phyloP scores from a whole-genome alignment of 495 filamentous ascomycete species.

The Tuber melanosporum region DNA sequence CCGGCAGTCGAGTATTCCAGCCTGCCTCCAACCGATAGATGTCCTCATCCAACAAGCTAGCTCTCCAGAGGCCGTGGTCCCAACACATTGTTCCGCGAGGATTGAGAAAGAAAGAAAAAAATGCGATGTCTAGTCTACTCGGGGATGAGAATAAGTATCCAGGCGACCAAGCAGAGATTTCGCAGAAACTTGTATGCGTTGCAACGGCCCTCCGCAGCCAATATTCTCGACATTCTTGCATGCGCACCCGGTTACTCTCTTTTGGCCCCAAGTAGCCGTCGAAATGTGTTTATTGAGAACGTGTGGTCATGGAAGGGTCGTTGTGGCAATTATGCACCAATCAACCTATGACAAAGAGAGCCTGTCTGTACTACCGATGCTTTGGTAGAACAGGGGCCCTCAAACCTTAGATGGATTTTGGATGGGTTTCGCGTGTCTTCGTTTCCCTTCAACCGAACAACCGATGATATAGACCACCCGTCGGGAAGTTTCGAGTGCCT shows the following conservation, averaged over 20 bases:
- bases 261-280: too few species aligned
- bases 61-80: neutral
- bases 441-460: neutral
- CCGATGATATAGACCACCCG: neutral
- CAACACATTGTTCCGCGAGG: neutral
- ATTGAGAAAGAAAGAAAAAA: neutral
- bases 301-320: neutral
- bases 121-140: neutral
- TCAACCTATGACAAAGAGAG: neutral
- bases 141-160: too few species aligned
- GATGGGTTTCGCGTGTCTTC: neutral
- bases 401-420: neutral
- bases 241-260: too few species aligned
- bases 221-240: too few species aligned
- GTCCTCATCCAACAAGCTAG: neutral
- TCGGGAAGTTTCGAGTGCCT: neutral
- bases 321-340: neutral
- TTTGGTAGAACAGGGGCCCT: neutral
- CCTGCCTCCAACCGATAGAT: neutral
- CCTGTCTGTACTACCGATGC: neutral
- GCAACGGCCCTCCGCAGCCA: too few species aligned
- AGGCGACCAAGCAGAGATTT: too few species aligned
- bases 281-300: neutral
- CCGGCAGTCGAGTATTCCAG: too few species aligned
- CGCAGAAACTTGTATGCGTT: too few species aligned